phyloP scores from a whole-genome alignment of 345 rosid genomes.

The Orychophragmus violaceus region DNA sequence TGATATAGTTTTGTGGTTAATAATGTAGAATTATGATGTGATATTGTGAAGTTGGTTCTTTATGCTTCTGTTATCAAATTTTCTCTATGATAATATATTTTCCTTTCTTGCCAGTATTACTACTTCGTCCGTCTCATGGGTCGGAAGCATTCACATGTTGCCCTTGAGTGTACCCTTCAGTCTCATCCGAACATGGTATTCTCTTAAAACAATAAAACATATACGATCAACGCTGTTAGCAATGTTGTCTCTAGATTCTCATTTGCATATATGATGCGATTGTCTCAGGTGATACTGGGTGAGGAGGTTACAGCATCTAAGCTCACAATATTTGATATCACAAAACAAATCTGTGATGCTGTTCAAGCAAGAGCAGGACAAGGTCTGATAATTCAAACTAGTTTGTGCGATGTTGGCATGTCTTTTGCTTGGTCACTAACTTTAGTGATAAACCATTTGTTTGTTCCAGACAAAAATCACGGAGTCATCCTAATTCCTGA shows the following conservation, averaged over 20 bases:
- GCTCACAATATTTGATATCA: constrained; percentile 88
- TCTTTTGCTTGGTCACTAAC: constrained; percentile 26
- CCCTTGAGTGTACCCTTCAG: constrained; percentile 95
- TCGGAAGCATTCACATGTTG: constrained; percentile 91
- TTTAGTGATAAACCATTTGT: not conserved
- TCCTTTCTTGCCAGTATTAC: constrained; percentile 56
- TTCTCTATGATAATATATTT: not conserved
- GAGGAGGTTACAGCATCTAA: constrained; percentile 99
- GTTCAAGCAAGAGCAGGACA: constrained; percentile 86
- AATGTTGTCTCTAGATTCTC: constrained; percentile 1
- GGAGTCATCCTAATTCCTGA: constrained; percentile 95
- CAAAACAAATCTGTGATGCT: constrained; percentile 91
- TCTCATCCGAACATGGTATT: constrained; percentile 95
- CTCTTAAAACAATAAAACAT: not conserved
- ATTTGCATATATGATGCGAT: not conserved
- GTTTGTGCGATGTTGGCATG: constrained; percentile 4
- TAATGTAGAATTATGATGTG: not conserved
- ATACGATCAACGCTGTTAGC: not conserved
- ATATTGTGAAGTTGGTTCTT: not conserved
- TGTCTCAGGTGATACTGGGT: constrained; percentile 34
- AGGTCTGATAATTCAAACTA: constrained; percentile 37
- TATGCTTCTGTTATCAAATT: not conserved
- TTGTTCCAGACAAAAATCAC: constrained; percentile 67
- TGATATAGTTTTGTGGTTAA: not conserved
- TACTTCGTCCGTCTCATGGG: constrained; percentile 98